Evolutionary conservation across 148 eudicot genomes (phyloP), one percentile per base, ranked within the genome.

Genomic region (Arbutus unedo): DNA sequence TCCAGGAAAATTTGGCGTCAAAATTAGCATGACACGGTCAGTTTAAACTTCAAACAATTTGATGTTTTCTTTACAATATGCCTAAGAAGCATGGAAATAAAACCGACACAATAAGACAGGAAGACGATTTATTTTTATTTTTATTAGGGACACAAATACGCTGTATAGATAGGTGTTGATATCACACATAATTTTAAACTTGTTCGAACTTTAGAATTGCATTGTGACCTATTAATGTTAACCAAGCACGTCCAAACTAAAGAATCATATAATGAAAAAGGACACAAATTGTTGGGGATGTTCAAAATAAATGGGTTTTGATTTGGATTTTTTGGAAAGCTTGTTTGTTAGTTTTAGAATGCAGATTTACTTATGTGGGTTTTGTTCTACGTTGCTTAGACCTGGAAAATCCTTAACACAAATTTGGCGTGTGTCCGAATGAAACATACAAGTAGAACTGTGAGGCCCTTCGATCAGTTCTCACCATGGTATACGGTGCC

Each of bases 401-500:
- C 38, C 38, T 31, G 38, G 38, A 31, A 31, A 31, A 31, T 31
- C 38, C 38, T 31, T 31, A 31, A 54, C 16, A 54, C 3, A 54
- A 13, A 16, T 54, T 11, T 54, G 57, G 3, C 0, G 2, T 59
- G 66, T n/a, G 66, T 19, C 23, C 25, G 25, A 59, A 31, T 31
- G 38, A 31, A 0, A 31, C 43, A 64, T 6, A 59, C 1, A 23
- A n/a, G 54, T 3, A 45, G 41, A 49, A 49, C 8, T 76, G 23
- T 81, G 43, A 9, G 53, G 2, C 3, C 70, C 66, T 59, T 59
- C 25, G 38, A 31, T 19, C 66, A 59, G 25, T 81, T 51, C 83
- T 84, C 81, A 92, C 95, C 95, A 74, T 90, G 75, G 79, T 90
- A 92, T 19, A 92, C 93, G 18, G 83, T 84, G 79, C 95, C 92